phyloP scores from a whole-genome alignment of 345 rosid genomes.

The Salix koriyanagi region DNA sequence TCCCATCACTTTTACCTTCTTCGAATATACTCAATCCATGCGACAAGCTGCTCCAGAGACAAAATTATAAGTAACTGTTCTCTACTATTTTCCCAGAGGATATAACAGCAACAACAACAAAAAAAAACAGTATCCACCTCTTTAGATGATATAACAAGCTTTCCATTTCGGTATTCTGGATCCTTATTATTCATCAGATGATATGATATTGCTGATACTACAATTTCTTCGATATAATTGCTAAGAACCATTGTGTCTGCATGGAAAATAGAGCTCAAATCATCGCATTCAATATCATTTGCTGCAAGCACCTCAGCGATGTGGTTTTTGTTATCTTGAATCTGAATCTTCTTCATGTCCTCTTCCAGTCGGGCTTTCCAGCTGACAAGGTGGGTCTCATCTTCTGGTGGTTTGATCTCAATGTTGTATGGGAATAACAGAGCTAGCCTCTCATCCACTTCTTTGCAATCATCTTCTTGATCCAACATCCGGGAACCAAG shows the following conservation, averaged over 20 bases:
- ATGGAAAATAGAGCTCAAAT: conserved; percentile 68
- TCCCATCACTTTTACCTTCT: conserved; percentile 62
- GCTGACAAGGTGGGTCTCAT: conserved; percentile 59
- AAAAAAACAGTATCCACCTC: conserved; percentile 41
- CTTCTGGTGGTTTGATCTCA: conserved; percentile 72
- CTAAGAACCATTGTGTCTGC: conserved; percentile 70
- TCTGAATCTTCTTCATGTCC: conserved; percentile 74
- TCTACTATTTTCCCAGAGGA: neutral
- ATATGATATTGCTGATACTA: conserved; percentile 73
- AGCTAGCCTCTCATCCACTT: conserved; percentile 49
- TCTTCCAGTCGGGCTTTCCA: conserved; percentile 85
- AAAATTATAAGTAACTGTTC: neutral
- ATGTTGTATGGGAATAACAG: conserved; percentile 72
- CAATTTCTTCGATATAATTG: conserved; percentile 79
- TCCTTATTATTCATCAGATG: conserved; percentile 71
- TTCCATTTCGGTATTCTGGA: conserved; percentile 91
- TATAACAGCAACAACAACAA: neutral
- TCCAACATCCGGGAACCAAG: conserved; percentile 79
- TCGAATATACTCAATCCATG: conserved; percentile 89
- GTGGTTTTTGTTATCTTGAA: conserved; percentile 88
- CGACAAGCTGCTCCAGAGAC: conserved; percentile 66
- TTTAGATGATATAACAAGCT: conserved; percentile 84
- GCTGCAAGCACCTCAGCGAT: conserved; percentile 88
- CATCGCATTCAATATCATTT: conserved; percentile 88
- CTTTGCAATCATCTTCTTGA: conserved; percentile 51